Percentiles rank a stretch among this genome's conserved stretches.
phyloP scores from a whole-genome alignment of 2,329 filamentous ascomycete genomes.

The Aspergillus sp. region DNA sequence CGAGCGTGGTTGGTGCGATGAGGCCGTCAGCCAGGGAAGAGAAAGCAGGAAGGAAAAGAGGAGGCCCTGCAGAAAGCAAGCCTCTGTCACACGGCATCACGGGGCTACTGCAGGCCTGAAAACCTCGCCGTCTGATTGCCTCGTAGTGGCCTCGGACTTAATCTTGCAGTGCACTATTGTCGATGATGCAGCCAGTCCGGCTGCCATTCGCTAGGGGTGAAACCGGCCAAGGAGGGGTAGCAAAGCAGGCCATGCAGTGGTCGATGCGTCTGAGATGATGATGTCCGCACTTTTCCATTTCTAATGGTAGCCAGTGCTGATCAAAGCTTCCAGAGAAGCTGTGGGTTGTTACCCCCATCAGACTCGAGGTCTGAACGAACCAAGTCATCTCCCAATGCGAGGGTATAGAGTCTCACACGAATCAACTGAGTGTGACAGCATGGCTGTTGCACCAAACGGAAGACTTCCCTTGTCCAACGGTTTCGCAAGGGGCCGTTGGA shows the following conservation, averaged over 20 bases:
- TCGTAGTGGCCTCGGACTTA: background rate
- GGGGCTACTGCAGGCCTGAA: conserved; percentile 7
- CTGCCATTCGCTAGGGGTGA: background rate
- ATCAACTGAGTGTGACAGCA: background rate
- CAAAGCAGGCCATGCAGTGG: background rate
- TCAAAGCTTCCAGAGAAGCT: too few relatives aligned
- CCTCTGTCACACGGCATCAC: conserved; percentile 16
- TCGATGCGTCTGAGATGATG: background rate
- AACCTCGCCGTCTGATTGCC: background rate
- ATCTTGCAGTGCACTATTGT: conserved; percentile 10
- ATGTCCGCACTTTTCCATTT: background rate
- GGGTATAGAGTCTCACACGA: background rate
- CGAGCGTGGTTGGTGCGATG: background rate
- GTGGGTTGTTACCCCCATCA: background rate
- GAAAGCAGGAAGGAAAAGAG: background rate
- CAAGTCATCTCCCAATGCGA: background rate
- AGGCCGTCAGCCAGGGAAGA: background rate
- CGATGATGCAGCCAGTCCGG: conserved; percentile 7
- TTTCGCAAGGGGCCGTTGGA: conserved; percentile 4
- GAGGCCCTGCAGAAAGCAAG: background rate
- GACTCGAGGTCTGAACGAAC: background rate
- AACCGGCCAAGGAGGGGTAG: background rate
- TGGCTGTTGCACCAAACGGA: background rate
- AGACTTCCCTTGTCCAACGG: background rate
- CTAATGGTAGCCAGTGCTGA: too few relatives aligned